Percentiles rank a stretch among this genome's conserved stretches.
These are phyloP conservation scores for Lactarius sanguifluus DNA, from an alignment of 768 basidiomycete genomes.

Conservation along the genomic window DNA sequence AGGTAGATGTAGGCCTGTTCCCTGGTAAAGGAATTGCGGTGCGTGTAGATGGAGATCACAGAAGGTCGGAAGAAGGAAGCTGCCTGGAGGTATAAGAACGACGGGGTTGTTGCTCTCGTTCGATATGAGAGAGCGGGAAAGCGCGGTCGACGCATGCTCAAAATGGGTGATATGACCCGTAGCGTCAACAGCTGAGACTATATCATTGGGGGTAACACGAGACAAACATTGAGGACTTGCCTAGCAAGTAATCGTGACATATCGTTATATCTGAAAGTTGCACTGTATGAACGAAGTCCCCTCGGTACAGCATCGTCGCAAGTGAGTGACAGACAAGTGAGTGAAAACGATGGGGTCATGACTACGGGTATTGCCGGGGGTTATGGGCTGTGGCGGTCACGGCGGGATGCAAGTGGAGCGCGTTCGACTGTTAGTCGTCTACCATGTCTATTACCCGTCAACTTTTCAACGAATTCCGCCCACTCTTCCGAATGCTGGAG, in stretches of 20 bases:
- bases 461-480: slow-evolving; percentile 67
- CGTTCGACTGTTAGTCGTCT: not conserved
- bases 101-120: slow-evolving; percentile 28
- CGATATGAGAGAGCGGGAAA: slow-evolving; percentile 40
- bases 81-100: slow-evolving; percentile 46
- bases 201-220: not conserved
- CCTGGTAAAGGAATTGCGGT: slow-evolving; percentile 86
- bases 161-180: slow-evolving; percentile 54
- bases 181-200: slow-evolving; percentile 13
- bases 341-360: not conserved
- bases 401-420: slow-evolving; percentile 1
- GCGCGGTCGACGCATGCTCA: slow-evolving; percentile 38
- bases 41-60: slow-evolving; percentile 86
- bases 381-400: not conserved
- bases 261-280: slow-evolving; percentile 53
- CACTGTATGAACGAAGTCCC: slow-evolving; percentile 60
- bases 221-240: slow-evolving; percentile 34
- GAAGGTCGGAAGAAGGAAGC: slow-evolving; percentile 76
- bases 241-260: slow-evolving; percentile 54
- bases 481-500: slow-evolving; percentile 73
- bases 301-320: slow-evolving; percentile 40
- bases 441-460: slow-evolving; percentile 67
- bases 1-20: slow-evolving; percentile 81
- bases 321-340: not conserved
- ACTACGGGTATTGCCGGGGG: slow-evolving; percentile 15